Conservation (phyloP, 2,329 filamentous ascomycete species). For the Penicillium sp. region DNA sequence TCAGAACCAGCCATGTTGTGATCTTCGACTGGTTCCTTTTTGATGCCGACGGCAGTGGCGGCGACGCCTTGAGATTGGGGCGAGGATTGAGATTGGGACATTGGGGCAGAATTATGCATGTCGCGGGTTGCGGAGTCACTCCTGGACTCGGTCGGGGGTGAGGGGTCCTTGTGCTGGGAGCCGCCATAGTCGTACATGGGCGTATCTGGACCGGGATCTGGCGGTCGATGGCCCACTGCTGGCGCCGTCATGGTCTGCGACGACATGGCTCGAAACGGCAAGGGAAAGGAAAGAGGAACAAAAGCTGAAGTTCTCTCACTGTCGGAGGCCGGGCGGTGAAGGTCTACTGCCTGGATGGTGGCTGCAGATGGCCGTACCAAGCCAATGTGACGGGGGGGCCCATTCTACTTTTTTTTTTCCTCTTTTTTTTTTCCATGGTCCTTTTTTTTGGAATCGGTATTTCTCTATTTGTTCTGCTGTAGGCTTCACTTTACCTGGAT, state of each 20-base stretch:
- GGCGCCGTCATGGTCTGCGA: constrained; percentile 45
- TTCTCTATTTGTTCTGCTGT: background rate
- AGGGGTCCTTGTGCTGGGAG: constrained; percentile 18
- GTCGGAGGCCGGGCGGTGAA: constrained; percentile 20
- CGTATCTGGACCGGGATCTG: constrained; percentile 38
- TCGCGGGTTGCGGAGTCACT: constrained; percentile 36
- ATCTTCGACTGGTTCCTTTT: constrained; percentile 26
- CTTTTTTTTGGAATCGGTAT: background rate
- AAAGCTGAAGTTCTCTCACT: constrained; percentile 22
- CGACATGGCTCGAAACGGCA: constrained; percentile 36
- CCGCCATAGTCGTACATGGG: constrained; percentile 36
- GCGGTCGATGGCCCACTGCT: constrained; percentile 42
- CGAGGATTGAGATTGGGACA: constrained; percentile 15
- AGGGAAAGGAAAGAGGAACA: constrained; percentile 18
- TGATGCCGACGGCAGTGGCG: constrained; percentile 27
- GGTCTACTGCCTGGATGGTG: constrained; percentile 17
- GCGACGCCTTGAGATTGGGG: constrained; percentile 17
- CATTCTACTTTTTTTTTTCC: too few species aligned
- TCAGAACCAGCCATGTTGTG: constrained; percentile 18
- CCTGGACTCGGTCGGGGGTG: constrained; percentile 25
- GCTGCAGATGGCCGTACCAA: constrained; percentile 20
- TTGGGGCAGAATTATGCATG: constrained; percentile 34
- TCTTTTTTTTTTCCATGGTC: background rate
- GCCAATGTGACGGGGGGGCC: background rate
- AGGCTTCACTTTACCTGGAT: too few species aligned